Base-by-base conservation (phyloP, 2,329 filamentous ascomycete species). In the Cercospora brassicicola region DNA sequence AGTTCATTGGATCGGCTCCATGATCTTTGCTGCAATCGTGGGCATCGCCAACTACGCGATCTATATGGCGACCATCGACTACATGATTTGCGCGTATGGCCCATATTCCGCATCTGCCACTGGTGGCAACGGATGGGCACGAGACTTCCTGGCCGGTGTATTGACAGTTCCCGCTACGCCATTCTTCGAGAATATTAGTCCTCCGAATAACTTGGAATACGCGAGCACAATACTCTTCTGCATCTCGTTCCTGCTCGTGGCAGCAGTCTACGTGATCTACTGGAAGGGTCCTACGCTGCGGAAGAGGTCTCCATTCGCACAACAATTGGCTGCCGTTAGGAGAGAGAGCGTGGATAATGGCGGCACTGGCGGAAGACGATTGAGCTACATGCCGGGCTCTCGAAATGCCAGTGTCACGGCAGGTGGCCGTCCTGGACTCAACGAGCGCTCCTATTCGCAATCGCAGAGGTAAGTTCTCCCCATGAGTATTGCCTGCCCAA, bases 51-150 rank as follows among this genome's bases (percentile, higher is more conserved):
- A 93, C 75, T 79, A 79, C 65, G 65, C 76, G 28, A 77, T 77
- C 59, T 72, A 92, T 80, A 91, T 91, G 87, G 88, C 89, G 0
- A 91, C 89, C 1, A 90, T 92, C 71, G 89, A 93, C 78, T 93
- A 93, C 80, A 92, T 92, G 86, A 87, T 92, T 39, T 89, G 88
- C 72, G 88, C 90, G 0, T 91, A 92, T 73, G 91, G 90, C 0
- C 88, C 88, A 0, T 93, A 92, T 77, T 89, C 89, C 1, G 90
- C 90, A 1, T 91, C 89, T 0, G 91, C 90, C 1, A 92, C 90
- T 0, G 91, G 91, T 57, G 91, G 91, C 33, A 93, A 93, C 71
- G 91, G 90, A 1, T 92, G 90, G 81, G 84, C 90, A 2, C 85
- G 91, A 73, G 90, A 93, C 75, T 90, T 93, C 79, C 81, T 93